Evolutionary conservation across 73 alveolate species (phyloP), one percentile per base, ranked within the genome.

Genomic region (Blepharisma japonicum): DNA sequence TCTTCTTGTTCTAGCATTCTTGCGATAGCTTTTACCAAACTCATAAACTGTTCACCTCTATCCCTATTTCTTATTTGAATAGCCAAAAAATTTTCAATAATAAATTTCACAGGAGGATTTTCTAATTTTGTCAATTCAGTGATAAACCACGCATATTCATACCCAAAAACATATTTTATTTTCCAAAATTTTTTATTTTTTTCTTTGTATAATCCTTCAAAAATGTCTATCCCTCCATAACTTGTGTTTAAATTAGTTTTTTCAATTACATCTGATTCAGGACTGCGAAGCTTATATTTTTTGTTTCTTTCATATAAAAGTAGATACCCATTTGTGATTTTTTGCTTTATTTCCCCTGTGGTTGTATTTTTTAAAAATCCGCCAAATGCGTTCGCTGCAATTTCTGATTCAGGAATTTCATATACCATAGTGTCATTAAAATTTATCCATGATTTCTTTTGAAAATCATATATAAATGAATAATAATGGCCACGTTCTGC

Each of bases 401-500:
- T 78, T 42, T 86, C 90, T 25, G 86, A 77, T 21, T 87, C 74
- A 86, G 93, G 93, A 83, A 96, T 92, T 70, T 86, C 92, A 68
- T 80, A 86, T 3, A 86, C 91, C 7, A 84, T 47, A 18, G 81
- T 84, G 71, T 86, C 93, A 83, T 86, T 86, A 42, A 86, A 86
- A 72, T 86, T 88, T 56, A 72, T 42, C 87, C 93, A 86, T 14
- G 23, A n/a, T 39, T 45, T 45, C 2, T 45, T 25, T 45, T 53
- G 0, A n/a, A 14, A n/a, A 53, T 70, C 80, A 7, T 91, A 83
- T 55, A 95, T 90, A 86, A 91, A 94, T 55, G 99, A 96, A 81
- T 97, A 97, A 86, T 97, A 97, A 81, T 97, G 99, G 21, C 99
- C 99, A 66, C 96, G 81, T 71, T 97, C 99, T 56, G 98, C 96